A percentile compares a stretch with the other conserved stretches of the same genome.
Conservation (phyloP, 1,139 yeast genomes). For the Pichia sp. region DNA sequence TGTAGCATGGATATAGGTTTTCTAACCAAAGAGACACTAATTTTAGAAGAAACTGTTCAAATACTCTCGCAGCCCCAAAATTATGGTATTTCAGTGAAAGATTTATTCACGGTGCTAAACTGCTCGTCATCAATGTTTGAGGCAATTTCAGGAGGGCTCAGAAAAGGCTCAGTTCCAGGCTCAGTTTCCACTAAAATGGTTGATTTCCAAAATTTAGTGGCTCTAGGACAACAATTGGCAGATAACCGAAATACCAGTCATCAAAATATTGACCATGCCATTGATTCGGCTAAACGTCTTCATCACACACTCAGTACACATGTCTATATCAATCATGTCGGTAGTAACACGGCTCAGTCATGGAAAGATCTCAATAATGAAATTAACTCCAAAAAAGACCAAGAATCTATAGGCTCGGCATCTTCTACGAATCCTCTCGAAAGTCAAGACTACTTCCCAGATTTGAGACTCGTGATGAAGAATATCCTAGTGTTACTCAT, state of each 20-base stretch:
- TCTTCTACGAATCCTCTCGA: slow-evolving; percentile 4
- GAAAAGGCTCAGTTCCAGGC: neutral
- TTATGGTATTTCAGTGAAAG: slow-evolving; percentile 12
- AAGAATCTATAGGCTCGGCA: neutral
- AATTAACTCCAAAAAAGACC: neutral
- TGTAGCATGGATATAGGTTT: too few species aligned
- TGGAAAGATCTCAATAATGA: neutral
- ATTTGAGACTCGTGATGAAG: slow-evolving; percentile 20
- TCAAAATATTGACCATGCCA: slow-evolving; percentile 2
- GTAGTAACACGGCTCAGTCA: neutral
- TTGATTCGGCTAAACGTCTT: neutral
- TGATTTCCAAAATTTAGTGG: slow-evolving; percentile 14
- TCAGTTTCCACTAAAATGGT: slow-evolving; percentile 11
- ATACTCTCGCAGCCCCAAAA: slow-evolving; percentile 17
- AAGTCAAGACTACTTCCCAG: slow-evolving; percentile 20
- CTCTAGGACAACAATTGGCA: slow-evolving; percentile 16
- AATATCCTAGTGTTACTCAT: slow-evolving; percentile 20
- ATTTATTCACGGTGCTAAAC: slow-evolving; percentile 14
- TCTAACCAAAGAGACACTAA: neutral
- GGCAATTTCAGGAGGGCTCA: slow-evolving; percentile 2
- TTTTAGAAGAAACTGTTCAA: slow-evolving; percentile 18
- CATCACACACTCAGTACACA: slow-evolving; percentile 16
- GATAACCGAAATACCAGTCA: slow-evolving; percentile 5
- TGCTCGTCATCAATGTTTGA: slow-evolving; percentile 11
- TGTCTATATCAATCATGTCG: slow-evolving; percentile 21